Base-by-base conservation (phyloP, 2,329 filamentous ascomycete genomes). In the Fusarium sp. region DNA sequence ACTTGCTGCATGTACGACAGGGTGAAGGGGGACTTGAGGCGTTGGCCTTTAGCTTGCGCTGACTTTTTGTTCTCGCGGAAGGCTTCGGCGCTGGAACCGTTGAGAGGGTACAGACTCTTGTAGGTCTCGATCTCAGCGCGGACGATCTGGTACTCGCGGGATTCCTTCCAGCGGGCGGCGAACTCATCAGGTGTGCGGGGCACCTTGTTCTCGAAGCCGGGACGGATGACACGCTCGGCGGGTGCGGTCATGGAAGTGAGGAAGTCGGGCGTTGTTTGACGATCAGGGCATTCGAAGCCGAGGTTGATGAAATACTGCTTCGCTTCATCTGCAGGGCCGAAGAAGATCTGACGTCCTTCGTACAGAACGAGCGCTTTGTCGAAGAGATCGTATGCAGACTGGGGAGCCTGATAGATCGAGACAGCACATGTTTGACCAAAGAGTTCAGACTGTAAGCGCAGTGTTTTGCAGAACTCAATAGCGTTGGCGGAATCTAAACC, bases 301-400 rank as follows among this genome's bases (percentile, higher is more conserved):
- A 92, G 84, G 65, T 85, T 81, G 67, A 89, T 82, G 66, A 93
- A 93, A 76, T 90, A 92, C 7, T 82, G 77, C 70, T 85, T 90
- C 2, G 91, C 91, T 7, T 87, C 82, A 8, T 84, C 82, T 0
- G 86, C 85, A 3, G 81, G 83, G 7, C 91, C 91, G 70, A 90
- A 93, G 80, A 86, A 93, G 62, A 92, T 89, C 75, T 91, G 90
- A 51, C 88, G 87, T 10, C 91, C 91, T 73, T 92, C 88, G 76
- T 92, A 91, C 3, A 93, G 84, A 2, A 93, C 84, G 4, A 91
- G 82, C 0, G 90, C 91, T 77, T 92, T 92, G 80, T 93, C 90
- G 70, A 93, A 92, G 4, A 89, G 78, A 42, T 90, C 87, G 71
- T 89, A 90, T 2, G 87, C 87, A 10, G 83, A 80, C 72, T 89